Percentiles rank a stretch among this genome's conserved stretches.
phyloP scores from a whole-genome alignment of 441 rosid genomes.

The Populus hybrid region DNA sequence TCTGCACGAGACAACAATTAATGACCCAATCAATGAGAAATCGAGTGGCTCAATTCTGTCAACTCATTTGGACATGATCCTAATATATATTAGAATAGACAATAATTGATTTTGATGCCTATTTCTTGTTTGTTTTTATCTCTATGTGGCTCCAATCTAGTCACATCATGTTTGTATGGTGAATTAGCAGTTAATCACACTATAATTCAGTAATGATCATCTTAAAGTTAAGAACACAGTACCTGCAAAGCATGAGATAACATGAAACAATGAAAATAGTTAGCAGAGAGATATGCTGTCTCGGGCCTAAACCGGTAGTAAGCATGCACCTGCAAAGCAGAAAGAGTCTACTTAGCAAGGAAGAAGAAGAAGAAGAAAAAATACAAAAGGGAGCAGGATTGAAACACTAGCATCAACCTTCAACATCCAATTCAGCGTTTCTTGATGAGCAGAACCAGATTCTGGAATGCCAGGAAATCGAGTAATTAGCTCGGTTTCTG shows the following conservation, averaged over 20 bases:
- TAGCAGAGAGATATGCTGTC: constrained; percentile 35
- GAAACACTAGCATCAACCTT: constrained; percentile 16
- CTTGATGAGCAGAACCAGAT: constrained; percentile 21
- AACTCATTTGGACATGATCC: not conserved
- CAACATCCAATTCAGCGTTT: constrained; percentile 35
- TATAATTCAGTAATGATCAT: no score
- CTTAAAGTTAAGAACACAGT: not conserved
- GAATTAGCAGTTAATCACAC: no score
- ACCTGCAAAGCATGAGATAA: constrained; percentile 27
- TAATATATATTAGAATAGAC: not conserved
- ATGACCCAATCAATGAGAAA: not conserved
- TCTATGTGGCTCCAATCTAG: no score
- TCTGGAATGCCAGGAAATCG: constrained; percentile 12
- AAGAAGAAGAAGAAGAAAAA: not conserved
- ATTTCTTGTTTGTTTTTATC: no score
- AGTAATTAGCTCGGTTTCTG: constrained; percentile 10
- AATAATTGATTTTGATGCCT: not conserved
- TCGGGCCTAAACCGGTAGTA: constrained; percentile 33
- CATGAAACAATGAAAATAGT: constrained; percentile 39
- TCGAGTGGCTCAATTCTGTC: no score
- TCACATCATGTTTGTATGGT: no score
- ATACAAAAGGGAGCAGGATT: not conserved
- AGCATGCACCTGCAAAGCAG: constrained; percentile 26
- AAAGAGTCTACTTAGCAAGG: not conserved
- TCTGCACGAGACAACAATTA: constrained; percentile 12